Conservation (phyloP, 2,329 filamentous ascomycete genomes). For the Pseudogymnoascus sp. region DNA sequence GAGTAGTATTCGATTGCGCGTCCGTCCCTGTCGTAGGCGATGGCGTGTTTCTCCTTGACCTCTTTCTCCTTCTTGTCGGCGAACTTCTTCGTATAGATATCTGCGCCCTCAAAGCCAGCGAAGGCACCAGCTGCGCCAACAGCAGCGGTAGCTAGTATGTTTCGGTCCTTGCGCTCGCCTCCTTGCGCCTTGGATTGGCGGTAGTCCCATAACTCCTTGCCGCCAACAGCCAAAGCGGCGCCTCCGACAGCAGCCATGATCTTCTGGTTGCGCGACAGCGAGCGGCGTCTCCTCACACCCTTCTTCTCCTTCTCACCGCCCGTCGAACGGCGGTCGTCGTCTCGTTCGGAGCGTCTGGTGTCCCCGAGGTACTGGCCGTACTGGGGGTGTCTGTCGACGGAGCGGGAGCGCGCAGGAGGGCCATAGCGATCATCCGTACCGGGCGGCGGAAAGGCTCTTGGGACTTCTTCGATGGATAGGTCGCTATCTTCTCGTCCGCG, state of each 20-base stretch:
- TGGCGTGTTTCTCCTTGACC: slow-evolving; percentile 44
- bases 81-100: slow-evolving; percentile 53
- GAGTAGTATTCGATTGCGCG: slow-evolving; percentile 45
- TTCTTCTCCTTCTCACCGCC: slow-evolving; percentile 50
- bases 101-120: slow-evolving; percentile 54
- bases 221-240: slow-evolving; percentile 54
- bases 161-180: slow-evolving; percentile 42
- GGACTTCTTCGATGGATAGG: slow-evolving; percentile 70
- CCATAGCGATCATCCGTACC: slow-evolving; percentile 30
- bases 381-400: slow-evolving; percentile 51
- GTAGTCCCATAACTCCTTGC: slow-evolving; percentile 58
- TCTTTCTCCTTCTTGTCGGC: slow-evolving; percentile 34
- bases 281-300: slow-evolving; percentile 37
- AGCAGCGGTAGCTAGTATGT: slow-evolving; percentile 49
- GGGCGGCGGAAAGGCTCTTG: slow-evolving; percentile 74
- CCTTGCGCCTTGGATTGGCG: slow-evolving; percentile 41
- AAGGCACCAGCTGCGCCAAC: slow-evolving; percentile 55
- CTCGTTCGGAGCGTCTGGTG: slow-evolving; percentile 38
- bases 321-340: slow-evolving; percentile 39
- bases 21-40: slow-evolving; percentile 46
- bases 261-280: slow-evolving; percentile 54
- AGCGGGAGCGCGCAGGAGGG: slow-evolving; percentile 50
- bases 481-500: slow-evolving; percentile 63
- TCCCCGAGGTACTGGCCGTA: slow-evolving; percentile 50
- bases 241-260: slow-evolving; percentile 58